Percentiles rank a stretch among this genome's conserved stretches.
Evolutionary conservation across 1,284 basidiomycete species (phyloP).

Genomic region (Paramarasmius palmivorus): DNA sequence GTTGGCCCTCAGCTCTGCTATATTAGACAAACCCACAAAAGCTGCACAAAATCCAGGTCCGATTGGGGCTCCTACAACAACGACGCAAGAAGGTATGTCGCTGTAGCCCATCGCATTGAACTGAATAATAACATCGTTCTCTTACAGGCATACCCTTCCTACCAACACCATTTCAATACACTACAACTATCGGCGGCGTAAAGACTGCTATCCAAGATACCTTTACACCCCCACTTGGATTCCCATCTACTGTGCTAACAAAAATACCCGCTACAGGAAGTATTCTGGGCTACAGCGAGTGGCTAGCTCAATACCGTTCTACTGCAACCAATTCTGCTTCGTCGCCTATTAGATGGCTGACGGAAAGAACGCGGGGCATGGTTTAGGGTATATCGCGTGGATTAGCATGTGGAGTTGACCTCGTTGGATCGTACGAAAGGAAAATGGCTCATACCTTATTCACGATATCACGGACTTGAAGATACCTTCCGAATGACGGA

Average conservation of each 20-base stretch:
- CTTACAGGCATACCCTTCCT: constrained; percentile 7
- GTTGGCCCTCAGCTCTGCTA: constrained; percentile 22
- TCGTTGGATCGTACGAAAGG: too few relatives aligned
- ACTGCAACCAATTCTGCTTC: constrained; percentile 28
- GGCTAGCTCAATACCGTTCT: constrained; percentile 45
- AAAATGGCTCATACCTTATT: too few relatives aligned
- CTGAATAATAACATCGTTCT: constrained; percentile 55
- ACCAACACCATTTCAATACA: constrained; percentile 35
- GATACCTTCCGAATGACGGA: too few relatives aligned
- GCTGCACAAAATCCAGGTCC: constrained; percentile 47
- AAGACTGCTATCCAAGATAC: constrained; percentile 43
- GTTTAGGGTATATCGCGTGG: too few relatives aligned
- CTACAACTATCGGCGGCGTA: constrained; percentile 56
- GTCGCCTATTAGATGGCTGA: neutral
- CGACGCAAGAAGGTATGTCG: constrained; percentile 22
- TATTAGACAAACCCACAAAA: constrained; percentile 24
- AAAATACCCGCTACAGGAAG: constrained; percentile 45
- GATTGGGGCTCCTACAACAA: constrained; percentile 55
- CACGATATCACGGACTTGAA: too few relatives aligned
- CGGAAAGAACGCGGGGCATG: neutral
- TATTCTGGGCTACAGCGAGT: constrained; percentile 53
- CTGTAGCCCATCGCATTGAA: too few relatives aligned
- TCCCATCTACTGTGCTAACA: constrained; percentile 35
- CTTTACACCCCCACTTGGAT: constrained; percentile 54
- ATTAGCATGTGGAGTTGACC: too few relatives aligned